A percentile compares a stretch with the other conserved stretches of the same genome.
Evolutionary conservation across 2,329 filamentous ascomycete species (phyloP).

Genomic region (Trichoderma atrobrunneum): DNA sequence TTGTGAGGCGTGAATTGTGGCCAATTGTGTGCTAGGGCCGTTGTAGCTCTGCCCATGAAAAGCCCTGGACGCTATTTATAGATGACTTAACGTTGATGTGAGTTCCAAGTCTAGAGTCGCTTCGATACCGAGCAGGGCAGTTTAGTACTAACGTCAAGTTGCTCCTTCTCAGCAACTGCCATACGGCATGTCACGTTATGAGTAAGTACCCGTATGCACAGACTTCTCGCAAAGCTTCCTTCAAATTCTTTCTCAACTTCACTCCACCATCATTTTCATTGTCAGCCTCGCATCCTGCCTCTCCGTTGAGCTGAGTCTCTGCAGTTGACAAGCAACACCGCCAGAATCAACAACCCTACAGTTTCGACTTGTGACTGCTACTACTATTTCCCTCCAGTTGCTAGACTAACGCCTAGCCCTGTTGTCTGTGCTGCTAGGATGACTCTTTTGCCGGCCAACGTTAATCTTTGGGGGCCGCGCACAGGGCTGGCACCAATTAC

Average conservation of each 20-base stretch:
- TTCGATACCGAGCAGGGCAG: neutral
- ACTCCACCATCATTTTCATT: neutral
- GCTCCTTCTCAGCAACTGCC: neutral
- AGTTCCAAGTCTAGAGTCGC: neutral
- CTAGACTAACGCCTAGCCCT: neutral
- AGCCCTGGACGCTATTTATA: constrained; percentile 3
- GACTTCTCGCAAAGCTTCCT: neutral
- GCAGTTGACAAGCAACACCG: neutral
- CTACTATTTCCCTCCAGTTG: neutral
- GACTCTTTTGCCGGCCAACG: constrained; percentile 6
- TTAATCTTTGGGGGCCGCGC: constrained; percentile 4
- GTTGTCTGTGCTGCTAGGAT: neutral
- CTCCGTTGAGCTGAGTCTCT: neutral
- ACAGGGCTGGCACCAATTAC: constrained; percentile 5
- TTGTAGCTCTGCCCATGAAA: neutral
- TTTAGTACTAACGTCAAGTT: neutral
- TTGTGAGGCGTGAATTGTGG: neutral
- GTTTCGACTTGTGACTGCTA: neutral
- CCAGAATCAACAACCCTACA: neutral
- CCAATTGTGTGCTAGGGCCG: neutral
- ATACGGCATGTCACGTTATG: neutral
- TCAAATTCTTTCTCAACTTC: neutral
- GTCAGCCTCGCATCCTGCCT: neutral
- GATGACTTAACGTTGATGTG: neutral
- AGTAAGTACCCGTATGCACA: neutral